Evolutionary conservation across 139 green algal genomes (phyloP).

Genomic region (Chlamydomonas urium): DNA sequence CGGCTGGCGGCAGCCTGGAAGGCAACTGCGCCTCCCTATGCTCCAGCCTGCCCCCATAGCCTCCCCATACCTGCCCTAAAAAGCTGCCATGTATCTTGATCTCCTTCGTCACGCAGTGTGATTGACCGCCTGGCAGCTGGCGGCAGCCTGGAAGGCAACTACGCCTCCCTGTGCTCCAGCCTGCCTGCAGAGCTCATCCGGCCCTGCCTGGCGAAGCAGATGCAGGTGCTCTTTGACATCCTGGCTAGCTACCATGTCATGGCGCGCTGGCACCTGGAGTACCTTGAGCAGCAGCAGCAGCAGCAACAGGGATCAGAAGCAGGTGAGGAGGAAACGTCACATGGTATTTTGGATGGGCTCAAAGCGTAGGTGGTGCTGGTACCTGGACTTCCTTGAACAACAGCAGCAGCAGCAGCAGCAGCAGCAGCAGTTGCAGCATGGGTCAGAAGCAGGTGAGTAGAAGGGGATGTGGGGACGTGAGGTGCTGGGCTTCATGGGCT

Average conservation of each 20-base stretch:
- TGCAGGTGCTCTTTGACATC: constrained; percentile 43
- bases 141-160: constrained; percentile 29
- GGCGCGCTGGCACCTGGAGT: constrained; percentile 29
- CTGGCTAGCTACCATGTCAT: constrained; percentile 50
- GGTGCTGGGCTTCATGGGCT: no score
- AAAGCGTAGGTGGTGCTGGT: no score
- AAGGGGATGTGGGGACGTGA: no score
- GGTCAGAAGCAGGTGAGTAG: no score
- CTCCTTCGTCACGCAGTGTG: background rate
- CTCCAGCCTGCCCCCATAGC: constrained; percentile 31
- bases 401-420: no score
- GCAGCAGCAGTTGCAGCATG: no score
- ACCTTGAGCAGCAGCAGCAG: constrained; percentile 22
- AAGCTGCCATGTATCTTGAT: constrained; percentile 21
- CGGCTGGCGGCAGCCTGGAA: constrained; percentile 22
- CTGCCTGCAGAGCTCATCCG: constrained; percentile 43
- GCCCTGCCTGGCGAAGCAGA: constrained; percentile 42
- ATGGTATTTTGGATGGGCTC: no score
- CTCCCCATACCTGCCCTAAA: constrained; percentile 41
- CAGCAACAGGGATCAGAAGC: no score
- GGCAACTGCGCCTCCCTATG: constrained; percentile 41
- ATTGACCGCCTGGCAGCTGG: constrained; percentile 15
- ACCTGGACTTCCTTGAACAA: no score
- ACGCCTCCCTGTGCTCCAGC: constrained; percentile 35
- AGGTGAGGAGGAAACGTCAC: no score